These are phyloP conservation scores for Leonotis leonurus DNA, from an alignment of 257 asterid genomes.

Conservation along the genomic window DNA sequence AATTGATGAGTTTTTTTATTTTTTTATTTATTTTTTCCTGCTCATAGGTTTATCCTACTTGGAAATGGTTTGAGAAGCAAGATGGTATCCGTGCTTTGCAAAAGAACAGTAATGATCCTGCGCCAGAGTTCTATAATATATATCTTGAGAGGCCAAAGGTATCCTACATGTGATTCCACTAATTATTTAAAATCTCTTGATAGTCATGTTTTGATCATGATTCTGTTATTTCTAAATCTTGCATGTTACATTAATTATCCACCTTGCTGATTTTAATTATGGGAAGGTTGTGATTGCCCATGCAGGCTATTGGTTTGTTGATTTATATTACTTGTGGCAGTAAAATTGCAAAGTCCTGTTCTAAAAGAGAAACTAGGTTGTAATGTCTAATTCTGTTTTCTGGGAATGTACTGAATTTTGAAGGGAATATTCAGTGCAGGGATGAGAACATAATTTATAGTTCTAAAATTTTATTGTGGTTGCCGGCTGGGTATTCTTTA, in stretches of 20 bases:
- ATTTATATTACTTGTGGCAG: not conserved
- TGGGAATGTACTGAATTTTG: not conserved
- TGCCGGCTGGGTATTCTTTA: not conserved
- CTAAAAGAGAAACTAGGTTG: not conserved
- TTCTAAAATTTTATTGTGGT: not conserved
- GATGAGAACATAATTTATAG: not conserved
- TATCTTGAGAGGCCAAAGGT: constrained; percentile 99
- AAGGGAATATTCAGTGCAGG: not conserved
- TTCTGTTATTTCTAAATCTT: not conserved
- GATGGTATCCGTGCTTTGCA: constrained; percentile 97
- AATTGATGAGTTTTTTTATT: constrained; percentile 10
- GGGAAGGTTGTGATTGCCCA: not conserved
- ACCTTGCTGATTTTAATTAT: not conserved
- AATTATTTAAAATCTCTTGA: not conserved
- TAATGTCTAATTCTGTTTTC: not conserved
- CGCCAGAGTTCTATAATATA: constrained; percentile 96
- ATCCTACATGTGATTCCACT: constrained; percentile 9
- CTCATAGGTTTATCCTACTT: constrained; percentile 86
- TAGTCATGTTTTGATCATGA: not conserved
- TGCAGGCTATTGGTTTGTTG: not conserved
- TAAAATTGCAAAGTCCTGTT: not conserved
- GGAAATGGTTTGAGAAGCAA: constrained; percentile 99
- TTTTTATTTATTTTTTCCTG: constrained; percentile 7
- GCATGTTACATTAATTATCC: not conserved
- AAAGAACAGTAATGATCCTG: constrained; percentile 85